A percentile compares a stretch with the other conserved stretches of the same genome.
Evolutionary conservation across 345 rosid genomes (phyloP).

Genomic region (Linum usitatissimum): DNA sequence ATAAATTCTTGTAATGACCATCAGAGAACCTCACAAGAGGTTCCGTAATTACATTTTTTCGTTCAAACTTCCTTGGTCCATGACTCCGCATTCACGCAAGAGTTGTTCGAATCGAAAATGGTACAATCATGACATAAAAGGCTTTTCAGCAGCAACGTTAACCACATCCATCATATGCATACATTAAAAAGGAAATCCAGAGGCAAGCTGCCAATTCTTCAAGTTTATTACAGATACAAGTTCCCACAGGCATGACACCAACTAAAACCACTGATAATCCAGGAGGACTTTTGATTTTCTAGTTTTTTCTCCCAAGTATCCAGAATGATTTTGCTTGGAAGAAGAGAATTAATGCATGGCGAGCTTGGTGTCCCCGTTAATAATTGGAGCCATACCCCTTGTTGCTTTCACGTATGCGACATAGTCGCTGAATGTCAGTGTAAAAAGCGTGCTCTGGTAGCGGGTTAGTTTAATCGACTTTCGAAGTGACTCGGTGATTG

Average conservation of each 20-base stretch:
- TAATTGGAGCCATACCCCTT: conserved; percentile 47
- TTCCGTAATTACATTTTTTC: too few relatives aligned
- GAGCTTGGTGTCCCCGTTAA: conserved; percentile 38
- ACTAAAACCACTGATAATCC: not conserved
- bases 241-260: not conserved
- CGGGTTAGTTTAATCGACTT: conserved; percentile 70
- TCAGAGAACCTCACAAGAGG: too few relatives aligned
- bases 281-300: not conserved
- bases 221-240: too few relatives aligned
- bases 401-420: conserved; percentile 52
- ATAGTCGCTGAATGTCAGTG: conserved; percentile 73
- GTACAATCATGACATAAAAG: too few relatives aligned
- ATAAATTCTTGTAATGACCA: too few relatives aligned
- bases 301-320: not conserved
- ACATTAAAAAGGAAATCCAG: too few relatives aligned
- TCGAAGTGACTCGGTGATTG: conserved; percentile 51
- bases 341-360: not conserved
- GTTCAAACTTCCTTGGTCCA: too few relatives aligned
- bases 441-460: conserved; percentile 82
- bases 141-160: too few relatives aligned
- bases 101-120: too few relatives aligned
- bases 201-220: too few relatives aligned
- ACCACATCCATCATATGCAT: too few relatives aligned
- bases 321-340: not conserved
- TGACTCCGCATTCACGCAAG: too few relatives aligned